Conservation (phyloP, 257 asterid species). For the Nicotiana noctiflora region DNA sequence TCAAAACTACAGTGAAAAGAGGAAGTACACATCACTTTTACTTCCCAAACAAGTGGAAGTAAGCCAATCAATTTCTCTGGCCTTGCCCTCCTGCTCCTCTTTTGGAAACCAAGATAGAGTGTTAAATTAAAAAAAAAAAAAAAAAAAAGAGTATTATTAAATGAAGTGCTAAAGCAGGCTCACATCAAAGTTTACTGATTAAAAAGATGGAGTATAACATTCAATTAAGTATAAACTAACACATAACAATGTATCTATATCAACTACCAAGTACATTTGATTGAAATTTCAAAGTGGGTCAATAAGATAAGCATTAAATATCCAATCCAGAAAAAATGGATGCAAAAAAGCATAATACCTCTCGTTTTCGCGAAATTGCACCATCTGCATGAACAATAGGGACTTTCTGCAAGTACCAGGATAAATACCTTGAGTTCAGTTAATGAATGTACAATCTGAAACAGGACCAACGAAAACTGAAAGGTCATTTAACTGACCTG, state of each 20-base stretch:
- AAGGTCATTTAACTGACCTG: slow-evolving; percentile 38
- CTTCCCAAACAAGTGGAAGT: not conserved
- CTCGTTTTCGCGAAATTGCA: slow-evolving; percentile 37
- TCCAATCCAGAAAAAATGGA: not conserved
- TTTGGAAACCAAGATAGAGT: not conserved
- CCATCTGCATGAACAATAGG: slow-evolving; percentile 47
- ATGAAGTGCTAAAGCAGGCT: not conserved
- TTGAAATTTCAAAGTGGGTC: not conserved
- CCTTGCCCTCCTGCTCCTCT: slow-evolving; percentile 5
- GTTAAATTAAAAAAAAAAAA: not conserved
- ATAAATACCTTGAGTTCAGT: not conserved
- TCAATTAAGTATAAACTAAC: not conserved
- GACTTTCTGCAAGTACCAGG: slow-evolving; percentile 51
- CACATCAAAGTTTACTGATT: not conserved
- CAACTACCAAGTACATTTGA: not conserved
- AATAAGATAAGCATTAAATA: not conserved
- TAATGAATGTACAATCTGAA: not conserved
- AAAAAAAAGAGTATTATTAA: not conserved
- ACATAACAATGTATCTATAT: not conserved
- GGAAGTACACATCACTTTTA: not conserved
- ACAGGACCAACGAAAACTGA: not conserved
- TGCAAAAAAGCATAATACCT: slow-evolving; percentile 33
- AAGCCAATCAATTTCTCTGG: not conserved
- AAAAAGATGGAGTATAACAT: not conserved
- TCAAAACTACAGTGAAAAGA: not conserved